Percentiles rank a stretch among this genome's conserved stretches.
These are phyloP conservation scores for Cyberlindnera xylosilytica DNA, from an alignment of 805 yeast species.

Conservation along the genomic window DNA sequence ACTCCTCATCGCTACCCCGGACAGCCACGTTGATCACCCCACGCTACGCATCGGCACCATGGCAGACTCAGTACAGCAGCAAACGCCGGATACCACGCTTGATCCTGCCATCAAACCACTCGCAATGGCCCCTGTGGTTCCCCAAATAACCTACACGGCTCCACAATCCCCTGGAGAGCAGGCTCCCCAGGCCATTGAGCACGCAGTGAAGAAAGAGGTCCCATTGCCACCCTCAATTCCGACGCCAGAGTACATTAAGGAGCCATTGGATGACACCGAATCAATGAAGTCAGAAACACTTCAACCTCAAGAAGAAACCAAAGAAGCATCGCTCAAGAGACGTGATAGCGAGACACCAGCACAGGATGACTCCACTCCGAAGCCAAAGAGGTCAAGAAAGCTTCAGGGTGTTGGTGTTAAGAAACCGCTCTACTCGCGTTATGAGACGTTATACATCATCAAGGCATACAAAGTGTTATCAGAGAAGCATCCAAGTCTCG, in stretches of 20 bases:
- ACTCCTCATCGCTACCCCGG: too few relatives aligned
- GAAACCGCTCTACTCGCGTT: conserved; percentile 26
- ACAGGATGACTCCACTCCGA: conserved; percentile 7
- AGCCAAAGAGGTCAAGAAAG: conserved; percentile 23
- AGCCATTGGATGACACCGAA: background rate
- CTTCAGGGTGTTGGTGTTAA: conserved; percentile 27
- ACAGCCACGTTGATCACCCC: too few relatives aligned
- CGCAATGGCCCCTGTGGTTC: background rate
- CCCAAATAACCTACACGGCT: background rate
- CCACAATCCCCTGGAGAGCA: background rate
- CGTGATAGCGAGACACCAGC: conserved; percentile 6
- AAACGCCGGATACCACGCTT: background rate
- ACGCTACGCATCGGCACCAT: background rate
- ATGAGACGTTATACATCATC: conserved; percentile 25
- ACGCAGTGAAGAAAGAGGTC: background rate
- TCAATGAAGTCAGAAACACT: background rate
- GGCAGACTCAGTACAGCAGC: background rate
- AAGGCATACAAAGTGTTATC: conserved; percentile 22
- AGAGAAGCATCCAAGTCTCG: conserved; percentile 20
- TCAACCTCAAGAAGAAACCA: background rate
- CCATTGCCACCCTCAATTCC: background rate
- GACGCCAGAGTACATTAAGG: conserved; percentile 2
- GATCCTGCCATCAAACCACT: background rate
- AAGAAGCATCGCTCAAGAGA: conserved; percentile 3
- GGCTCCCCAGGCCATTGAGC: too few relatives aligned